A percentile compares a stretch with the other conserved stretches of the same genome.
phyloP scores from a whole-genome alignment of 2,329 filamentous ascomycete genomes.

The Monilinia fructigena region DNA sequence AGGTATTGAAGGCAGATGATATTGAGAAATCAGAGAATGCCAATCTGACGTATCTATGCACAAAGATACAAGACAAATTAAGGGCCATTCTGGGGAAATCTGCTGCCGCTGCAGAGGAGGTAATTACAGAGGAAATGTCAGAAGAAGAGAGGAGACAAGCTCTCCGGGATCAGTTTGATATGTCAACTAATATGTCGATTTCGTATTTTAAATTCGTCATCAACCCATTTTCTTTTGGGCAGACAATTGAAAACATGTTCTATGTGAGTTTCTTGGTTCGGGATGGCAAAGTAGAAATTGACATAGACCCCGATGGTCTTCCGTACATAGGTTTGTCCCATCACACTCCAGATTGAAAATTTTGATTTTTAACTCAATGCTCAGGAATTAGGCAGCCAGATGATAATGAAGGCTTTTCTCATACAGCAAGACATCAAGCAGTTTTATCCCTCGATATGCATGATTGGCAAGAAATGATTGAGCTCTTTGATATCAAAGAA shows the following conservation, averaged over 20 bases:
- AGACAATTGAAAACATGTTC: constrained; percentile 96
- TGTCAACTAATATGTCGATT: constrained; percentile 69
- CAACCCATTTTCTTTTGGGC: constrained; percentile 86
- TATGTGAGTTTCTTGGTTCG: constrained; percentile 93
- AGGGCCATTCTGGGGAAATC: constrained; percentile 48
- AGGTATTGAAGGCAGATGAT: constrained; percentile 73
- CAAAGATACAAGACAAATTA: constrained; percentile 67
- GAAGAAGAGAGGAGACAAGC: constrained; percentile 45
- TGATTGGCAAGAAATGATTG: constrained; percentile 75
- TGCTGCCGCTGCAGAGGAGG: constrained; percentile 47
- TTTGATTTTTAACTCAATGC: constrained; percentile 25
- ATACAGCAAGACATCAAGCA: constrained; percentile 68
- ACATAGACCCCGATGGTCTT: constrained; percentile 68
- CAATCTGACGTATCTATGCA: constrained; percentile 76
- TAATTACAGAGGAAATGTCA: constrained; percentile 48
- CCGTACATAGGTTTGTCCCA: constrained; percentile 73
- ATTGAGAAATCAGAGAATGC: constrained; percentile 72
- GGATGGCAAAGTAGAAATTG: constrained; percentile 76
- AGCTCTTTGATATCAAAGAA: constrained; percentile 72
- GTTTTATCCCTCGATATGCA: constrained; percentile 85
- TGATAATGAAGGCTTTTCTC: background rate
- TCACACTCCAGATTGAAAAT: constrained; percentile 39
- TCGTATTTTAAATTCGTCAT: constrained; percentile 84
- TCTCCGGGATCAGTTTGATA: constrained; percentile 63
- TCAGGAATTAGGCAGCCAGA: constrained; percentile 24